Evolutionary conservation across 2,329 filamentous ascomycete genomes (phyloP).

Genomic region (Alternaria angustiovoidea): DNA sequence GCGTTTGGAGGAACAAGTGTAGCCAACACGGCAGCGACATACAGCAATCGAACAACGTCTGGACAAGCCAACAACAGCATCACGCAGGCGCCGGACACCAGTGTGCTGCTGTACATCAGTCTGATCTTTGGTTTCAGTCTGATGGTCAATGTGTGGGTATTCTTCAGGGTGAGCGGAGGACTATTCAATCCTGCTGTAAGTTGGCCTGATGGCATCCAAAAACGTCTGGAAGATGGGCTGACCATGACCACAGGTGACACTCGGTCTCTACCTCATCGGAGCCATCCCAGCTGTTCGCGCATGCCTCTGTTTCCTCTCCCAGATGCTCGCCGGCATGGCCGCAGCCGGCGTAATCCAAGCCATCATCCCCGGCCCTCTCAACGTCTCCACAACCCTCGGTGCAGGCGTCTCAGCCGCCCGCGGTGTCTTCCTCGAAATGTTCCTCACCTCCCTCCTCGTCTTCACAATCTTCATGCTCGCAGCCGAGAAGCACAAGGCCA

Average conservation of each 20-base stretch:
- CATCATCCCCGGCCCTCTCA: constrained; percentile 46
- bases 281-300: constrained; percentile 38
- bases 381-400: constrained; percentile 49
- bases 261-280: constrained; percentile 49
- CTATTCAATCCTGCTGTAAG: constrained; percentile 53
- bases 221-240: too few species aligned
- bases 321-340: constrained; percentile 50
- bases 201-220: neutral
- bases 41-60: constrained; percentile 28
- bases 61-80: constrained; percentile 31
- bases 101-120: constrained; percentile 48
- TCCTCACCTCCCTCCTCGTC: constrained; percentile 50
- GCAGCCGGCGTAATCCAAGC: constrained; percentile 46
- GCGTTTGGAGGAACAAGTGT: constrained; percentile 51
- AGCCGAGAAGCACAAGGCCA: constrained; percentile 76
- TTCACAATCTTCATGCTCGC: constrained; percentile 67
- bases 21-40: constrained; percentile 44
- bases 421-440: constrained; percentile 53
- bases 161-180: constrained; percentile 50
- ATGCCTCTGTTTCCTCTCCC: constrained; percentile 43
- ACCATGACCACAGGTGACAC: constrained; percentile 38
- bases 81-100: constrained; percentile 44
- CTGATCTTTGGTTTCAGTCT: constrained; percentile 50
- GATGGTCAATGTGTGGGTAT: constrained; percentile 53
- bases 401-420: constrained; percentile 37